Evolutionary conservation across 495 filamentous ascomycete species (phyloP).

Genomic region (Friedmanniomyces endolithicus): DNA sequence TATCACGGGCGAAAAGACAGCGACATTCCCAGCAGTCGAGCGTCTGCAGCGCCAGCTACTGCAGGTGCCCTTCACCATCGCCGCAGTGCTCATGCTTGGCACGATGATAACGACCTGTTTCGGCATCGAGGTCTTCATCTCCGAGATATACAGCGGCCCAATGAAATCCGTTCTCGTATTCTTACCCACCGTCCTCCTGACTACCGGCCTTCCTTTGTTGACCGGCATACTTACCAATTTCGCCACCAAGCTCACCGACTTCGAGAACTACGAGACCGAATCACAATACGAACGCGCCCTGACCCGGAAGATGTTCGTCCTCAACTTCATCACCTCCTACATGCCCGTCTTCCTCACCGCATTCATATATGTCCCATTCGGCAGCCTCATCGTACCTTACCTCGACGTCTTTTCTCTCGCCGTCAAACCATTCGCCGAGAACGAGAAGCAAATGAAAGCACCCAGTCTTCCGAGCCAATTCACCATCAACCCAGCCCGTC

Average conservation of each 20-base stretch:
- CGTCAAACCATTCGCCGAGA: conserved; percentile 58
- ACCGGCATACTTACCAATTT: conserved; percentile 61
- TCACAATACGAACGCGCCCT: conserved; percentile 68
- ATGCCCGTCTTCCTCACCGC: conserved; percentile 84
- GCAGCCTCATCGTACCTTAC: conserved; percentile 72
- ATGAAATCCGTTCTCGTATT: conserved; percentile 75
- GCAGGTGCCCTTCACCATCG: conserved; percentile 77
- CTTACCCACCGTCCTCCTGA: conserved; percentile 74
- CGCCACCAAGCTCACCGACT: conserved; percentile 67
- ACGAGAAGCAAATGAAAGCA: conserved; percentile 50
- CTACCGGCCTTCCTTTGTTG: conserved; percentile 67
- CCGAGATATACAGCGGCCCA: conserved; percentile 84
- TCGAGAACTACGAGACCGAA: conserved; percentile 84
- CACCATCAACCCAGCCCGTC: conserved; percentile 67
- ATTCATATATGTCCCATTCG: conserved; percentile 95
- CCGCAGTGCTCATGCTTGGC: conserved; percentile 56
- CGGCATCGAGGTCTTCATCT: conserved; percentile 90
- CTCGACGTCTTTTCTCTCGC: conserved; percentile 76
- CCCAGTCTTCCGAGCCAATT: conserved; percentile 46
- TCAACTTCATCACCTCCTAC: conserved; percentile 97
- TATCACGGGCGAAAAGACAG: conserved; percentile 69
- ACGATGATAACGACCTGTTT: conserved; percentile 78
- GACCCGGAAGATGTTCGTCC: conserved; percentile 80
- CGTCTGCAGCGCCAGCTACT: conserved; percentile 67
- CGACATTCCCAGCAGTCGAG: conserved; percentile 66